Evolutionary conservation across 805 yeast genomes (phyloP).

Genomic region (Lachancea meyersii): DNA sequence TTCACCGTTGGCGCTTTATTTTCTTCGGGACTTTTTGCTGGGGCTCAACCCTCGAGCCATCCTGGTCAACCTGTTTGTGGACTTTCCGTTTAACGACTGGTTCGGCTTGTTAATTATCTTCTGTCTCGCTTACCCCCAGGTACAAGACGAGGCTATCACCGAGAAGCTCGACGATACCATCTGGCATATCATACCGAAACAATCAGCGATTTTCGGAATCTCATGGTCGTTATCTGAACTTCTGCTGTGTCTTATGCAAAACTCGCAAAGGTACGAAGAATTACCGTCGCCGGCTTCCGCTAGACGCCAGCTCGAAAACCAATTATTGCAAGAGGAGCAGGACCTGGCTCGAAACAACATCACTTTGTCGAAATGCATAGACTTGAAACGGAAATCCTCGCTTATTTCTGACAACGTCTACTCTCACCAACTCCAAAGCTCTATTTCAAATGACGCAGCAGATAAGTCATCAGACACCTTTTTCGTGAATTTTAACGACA

Average conservation of each 20-base stretch:
- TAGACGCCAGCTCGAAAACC: slow-evolving; percentile 2
- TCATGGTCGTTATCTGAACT: slow-evolving; percentile 35
- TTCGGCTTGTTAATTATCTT: slow-evolving; percentile 33
- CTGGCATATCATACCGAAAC: slow-evolving; percentile 39
- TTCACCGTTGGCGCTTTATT: slow-evolving; percentile 32
- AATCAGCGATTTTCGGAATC: slow-evolving; percentile 36
- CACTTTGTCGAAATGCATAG: slow-evolving; percentile 35
- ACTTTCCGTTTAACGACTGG: slow-evolving; percentile 33
- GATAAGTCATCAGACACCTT: slow-evolving; percentile 7
- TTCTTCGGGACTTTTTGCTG: slow-evolving; percentile 27
- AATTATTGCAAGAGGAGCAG: slow-evolving; percentile 11
- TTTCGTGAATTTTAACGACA: slow-evolving; percentile 13
- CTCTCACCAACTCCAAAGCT: slow-evolving; percentile 3
- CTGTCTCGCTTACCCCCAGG: slow-evolving; percentile 38
- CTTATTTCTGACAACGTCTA: slow-evolving; percentile 30
- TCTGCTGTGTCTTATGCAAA: slow-evolving; percentile 22
- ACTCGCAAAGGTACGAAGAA: slow-evolving; percentile 26
- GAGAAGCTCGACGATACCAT: slow-evolving; percentile 13
- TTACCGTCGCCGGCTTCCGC: slow-evolving; percentile 11
- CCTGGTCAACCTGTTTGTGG: slow-evolving; percentile 27
- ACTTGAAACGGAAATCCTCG: slow-evolving; percentile 33
- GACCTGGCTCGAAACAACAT: slow-evolving; percentile 27
- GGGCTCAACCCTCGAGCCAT: slow-evolving; percentile 27
- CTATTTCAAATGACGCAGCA: background rate
- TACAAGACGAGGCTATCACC: slow-evolving; percentile 19